Evolutionary conservation across 2,329 filamentous ascomycete genomes (phyloP).

Genomic region (Colletotrichum eleusines): DNA sequence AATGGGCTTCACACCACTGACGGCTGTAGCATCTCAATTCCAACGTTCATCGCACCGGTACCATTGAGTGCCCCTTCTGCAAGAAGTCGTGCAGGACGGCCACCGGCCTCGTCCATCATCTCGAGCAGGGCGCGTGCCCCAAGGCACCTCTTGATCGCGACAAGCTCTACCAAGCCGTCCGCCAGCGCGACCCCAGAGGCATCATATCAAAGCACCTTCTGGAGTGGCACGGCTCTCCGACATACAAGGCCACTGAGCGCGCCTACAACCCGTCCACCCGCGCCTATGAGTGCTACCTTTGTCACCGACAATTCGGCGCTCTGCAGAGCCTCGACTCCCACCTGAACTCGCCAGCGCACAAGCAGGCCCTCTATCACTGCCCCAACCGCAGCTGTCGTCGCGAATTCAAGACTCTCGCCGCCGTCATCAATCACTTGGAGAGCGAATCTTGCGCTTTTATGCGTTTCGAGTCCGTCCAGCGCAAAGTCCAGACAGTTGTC

Average conservation of each 20-base stretch:
- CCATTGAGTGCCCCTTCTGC: conserved; percentile 69
- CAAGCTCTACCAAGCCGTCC: conserved; percentile 59
- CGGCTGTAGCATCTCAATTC: conserved; percentile 66
- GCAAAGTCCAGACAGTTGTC: conserved; percentile 18
- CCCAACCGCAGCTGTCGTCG: conserved; percentile 50
- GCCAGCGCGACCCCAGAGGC: conserved; percentile 59
- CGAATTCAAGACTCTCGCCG: conserved; percentile 56
- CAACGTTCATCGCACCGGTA: conserved; percentile 57
- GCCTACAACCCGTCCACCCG: conserved; percentile 58
- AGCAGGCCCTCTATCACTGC: conserved; percentile 56
- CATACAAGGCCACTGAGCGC: conserved; percentile 53
- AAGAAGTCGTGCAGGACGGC: conserved; percentile 58
- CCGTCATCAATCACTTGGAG: conserved; percentile 58
- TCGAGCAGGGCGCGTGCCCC: conserved; percentile 67
- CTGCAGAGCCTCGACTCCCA: conserved; percentile 61
- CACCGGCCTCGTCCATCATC: conserved; percentile 66
- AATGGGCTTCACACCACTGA: background rate
- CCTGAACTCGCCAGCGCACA: conserved; percentile 63
- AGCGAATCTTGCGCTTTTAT: conserved; percentile 56
- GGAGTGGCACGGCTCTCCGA: conserved; percentile 54
- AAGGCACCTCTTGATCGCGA: conserved; percentile 62
- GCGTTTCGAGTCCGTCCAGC: conserved; percentile 54
- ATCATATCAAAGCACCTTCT: conserved; percentile 65
- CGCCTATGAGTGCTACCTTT: conserved; percentile 66
- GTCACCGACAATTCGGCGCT: conserved; percentile 57